Evolutionary conservation across 2,329 filamentous ascomycete genomes (phyloP), one percentile per base, ranked within the genome.

Genomic region (Verticillium klebahnii): DNA sequence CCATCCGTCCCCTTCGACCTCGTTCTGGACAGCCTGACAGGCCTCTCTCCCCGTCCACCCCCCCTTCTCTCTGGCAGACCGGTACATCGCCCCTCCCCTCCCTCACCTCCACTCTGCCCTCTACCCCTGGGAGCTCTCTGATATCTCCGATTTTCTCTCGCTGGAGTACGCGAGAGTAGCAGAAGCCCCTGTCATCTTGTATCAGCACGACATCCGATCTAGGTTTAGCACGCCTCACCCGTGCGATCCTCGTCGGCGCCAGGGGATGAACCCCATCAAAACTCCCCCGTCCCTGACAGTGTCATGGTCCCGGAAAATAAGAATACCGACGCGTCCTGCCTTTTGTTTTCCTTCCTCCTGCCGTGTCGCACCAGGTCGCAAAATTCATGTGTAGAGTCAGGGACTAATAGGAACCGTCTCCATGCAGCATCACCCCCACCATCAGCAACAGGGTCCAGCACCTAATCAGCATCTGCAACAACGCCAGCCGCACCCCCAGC

Each of bases 351-450:
- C 73, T 74, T 72, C 65, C 71, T 71, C 63, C n/a, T 50, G 40
- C 61, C 60, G 62, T 67, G 64, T 60, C 62, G 60, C 60, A 60
- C 64, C 63, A 65, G 62, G 66, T 74, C 71, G 69, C 74, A 71
- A 70, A 69, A 68, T 74, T 74, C 60, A 59, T 61, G 60, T 63
- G 57, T 67, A 70, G 45, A 58, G 56, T 25, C 29, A 14, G 58
- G 73, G 70, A 84, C 83, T 85, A 83, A 86, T 84, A 79, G 78
- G 80, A 78, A 75, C 83, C 76, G 80, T 81, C 78, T 82, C 79
- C 81, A 84, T 85, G 83, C 86, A 92, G 88, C 89, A 91, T 84
- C 89, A 90, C 81, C 84, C 87, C 79, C 88, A 90, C 81, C 85
- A 89, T 75, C 79, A 86, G 75, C 86, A 87, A 78, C 87, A 90